These are phyloP conservation scores for Globisporangium viniferum DNA, from an alignment of 352 stramenopile genomes.

Conservation along the genomic window DNA sequence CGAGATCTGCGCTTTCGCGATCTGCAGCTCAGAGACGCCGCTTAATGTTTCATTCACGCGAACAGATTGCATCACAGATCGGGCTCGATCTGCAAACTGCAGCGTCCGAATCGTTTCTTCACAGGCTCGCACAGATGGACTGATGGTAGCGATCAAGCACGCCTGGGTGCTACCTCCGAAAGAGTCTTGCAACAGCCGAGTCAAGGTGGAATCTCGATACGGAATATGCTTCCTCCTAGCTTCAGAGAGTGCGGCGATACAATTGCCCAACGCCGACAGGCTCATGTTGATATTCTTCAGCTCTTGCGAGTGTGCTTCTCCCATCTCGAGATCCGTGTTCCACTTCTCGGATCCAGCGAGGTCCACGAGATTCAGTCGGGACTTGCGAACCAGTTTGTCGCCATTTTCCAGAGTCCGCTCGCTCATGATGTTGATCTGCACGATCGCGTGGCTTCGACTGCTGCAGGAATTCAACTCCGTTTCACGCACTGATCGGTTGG, in stretches of 20 bases:
- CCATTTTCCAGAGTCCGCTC: constrained; percentile 29
- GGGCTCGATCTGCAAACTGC: constrained; percentile 72
- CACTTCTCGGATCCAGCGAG: constrained; percentile 81
- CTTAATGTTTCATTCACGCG: constrained; percentile 63
- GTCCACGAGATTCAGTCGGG: constrained; percentile 76
- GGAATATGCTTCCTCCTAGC: constrained; percentile 86
- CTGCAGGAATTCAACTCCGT: constrained; percentile 87
- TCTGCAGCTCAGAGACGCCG: constrained; percentile 47
- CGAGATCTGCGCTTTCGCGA: constrained; percentile 57
- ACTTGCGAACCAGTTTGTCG: constrained; percentile 38
- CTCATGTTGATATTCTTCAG: constrained; percentile 91
- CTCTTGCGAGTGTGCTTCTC: constrained; percentile 68
- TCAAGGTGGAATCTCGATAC: constrained; percentile 88
- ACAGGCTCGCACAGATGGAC: constrained; percentile 28
- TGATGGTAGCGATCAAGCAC: constrained; percentile 72
- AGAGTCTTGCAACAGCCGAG: constrained; percentile 83
- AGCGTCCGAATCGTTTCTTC: constrained; percentile 80
- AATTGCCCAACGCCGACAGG: constrained; percentile 89
- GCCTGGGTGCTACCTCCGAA: constrained; percentile 73
- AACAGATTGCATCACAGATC: constrained; percentile 71
- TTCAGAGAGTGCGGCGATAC: constrained; percentile 84
- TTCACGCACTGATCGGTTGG: constrained; percentile 68
- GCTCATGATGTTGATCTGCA: constrained; percentile 80
- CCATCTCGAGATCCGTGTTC: constrained; percentile 76
- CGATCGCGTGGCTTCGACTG: constrained; percentile 89